Evolutionary conservation across 1,284 basidiomycete genomes (phyloP).

Genomic region (Naganishia albida): DNA sequence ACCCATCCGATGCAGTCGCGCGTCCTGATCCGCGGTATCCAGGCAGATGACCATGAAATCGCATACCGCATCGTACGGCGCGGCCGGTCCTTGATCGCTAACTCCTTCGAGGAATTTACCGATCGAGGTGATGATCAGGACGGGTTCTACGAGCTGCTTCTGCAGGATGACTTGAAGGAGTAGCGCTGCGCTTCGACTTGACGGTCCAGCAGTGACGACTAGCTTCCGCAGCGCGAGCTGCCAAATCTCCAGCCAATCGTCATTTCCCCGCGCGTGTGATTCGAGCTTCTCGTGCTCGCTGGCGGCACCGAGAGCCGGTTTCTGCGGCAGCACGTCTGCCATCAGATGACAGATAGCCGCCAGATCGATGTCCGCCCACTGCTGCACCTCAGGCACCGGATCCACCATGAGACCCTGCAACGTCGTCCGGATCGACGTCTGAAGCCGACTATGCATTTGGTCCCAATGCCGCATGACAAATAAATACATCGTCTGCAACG

Average conservation of each 20-base stretch:
- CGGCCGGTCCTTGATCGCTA: constrained; percentile 80
- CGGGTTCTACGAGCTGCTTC: constrained; percentile 59
- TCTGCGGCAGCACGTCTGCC: neutral
- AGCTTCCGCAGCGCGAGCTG: constrained; percentile 73
- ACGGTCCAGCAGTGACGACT: constrained; percentile 58
- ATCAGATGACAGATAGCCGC: constrained; percentile 55
- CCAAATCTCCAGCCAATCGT: constrained; percentile 75
- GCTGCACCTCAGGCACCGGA: constrained; percentile 68
- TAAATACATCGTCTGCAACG: constrained; percentile 80
- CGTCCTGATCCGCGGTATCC: constrained; percentile 70
- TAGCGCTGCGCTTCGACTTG: constrained; percentile 79
- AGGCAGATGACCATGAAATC: constrained; percentile 70
- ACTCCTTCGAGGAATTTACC: constrained; percentile 74
- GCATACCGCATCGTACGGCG: constrained; percentile 83
- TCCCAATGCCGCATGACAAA: constrained; percentile 74
- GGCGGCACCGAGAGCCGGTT: constrained; percentile 2
- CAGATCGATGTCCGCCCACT: constrained; percentile 78
- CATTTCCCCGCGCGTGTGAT: constrained; percentile 34
- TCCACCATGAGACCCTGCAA: constrained; percentile 65
- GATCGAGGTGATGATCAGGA: constrained; percentile 67
- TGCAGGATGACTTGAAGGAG: constrained; percentile 61
- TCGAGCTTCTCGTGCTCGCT: neutral
- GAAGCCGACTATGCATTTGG: constrained; percentile 62
- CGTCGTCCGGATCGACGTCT: constrained; percentile 60
- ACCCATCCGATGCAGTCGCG: constrained; percentile 73